Base-by-base conservation (phyloP, 495 filamentous ascomycete species). In the Talaromyces proteolyticus region DNA sequence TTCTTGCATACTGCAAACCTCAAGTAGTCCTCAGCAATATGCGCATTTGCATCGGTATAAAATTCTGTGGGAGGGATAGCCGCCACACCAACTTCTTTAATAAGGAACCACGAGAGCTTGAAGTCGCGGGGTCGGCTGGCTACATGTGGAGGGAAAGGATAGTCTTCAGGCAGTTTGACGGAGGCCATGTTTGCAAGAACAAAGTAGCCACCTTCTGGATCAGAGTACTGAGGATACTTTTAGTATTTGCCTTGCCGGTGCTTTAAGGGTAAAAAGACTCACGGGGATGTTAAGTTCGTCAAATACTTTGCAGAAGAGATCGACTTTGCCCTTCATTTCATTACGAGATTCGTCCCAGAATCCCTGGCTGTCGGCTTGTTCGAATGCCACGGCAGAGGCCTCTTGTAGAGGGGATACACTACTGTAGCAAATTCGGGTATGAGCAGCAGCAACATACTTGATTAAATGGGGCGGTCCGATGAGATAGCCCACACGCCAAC, bases 1-100 rank as follows among this genome's bases (percentile, higher is more conserved):
- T 94, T 78, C 78, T 98, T 98, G 70, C 93, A 98, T 8, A 98
- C 92, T 2, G 93, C 93, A 69, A 98, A 98, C 36, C 93, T 73
- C 54, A 98, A 71, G 64, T 91, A 98, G 60, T 96, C 86, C 77
- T 95, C 88, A 3, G 84, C 93, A 57, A 95, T 84, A 52, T 87
- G 80, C 24, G 86, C 80, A 52, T 95, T 95, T 50, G 65, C 71
- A 40, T 85, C 79, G 18, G 90, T 96, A 58, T 96, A 96, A 65
- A 98, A 98, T 67, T 98, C 93, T 0, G 88, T 95, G 0, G 93
- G 93, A 3, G 93, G 93, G 54, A 98, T 98, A 2, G 91, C 89
- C 5, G 93, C 93, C 2, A 98, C 89, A 4, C 93, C 93, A 44
- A 97, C 73, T 73, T 97, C 93, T 65, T 88, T 90, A 63, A 98